These are phyloP conservation scores for Oenanthe sinensis DNA, from an alignment of 129 eudicot species.

Conservation along the genomic window DNA sequence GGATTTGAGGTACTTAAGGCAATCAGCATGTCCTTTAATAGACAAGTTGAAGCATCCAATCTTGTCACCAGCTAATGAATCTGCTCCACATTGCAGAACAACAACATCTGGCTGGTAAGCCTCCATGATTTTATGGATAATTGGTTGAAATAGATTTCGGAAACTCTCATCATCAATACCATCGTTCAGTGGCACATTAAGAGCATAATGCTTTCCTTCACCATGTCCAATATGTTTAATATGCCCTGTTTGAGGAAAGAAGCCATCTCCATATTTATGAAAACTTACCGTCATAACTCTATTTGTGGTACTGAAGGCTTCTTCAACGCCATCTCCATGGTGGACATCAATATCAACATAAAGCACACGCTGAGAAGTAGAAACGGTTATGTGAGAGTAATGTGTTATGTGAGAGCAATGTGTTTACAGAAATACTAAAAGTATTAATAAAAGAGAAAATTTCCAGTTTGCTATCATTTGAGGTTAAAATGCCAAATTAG, in stretches of 20 bases:
- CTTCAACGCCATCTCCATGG: conserved; percentile 97
- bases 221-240: conserved; percentile 62
- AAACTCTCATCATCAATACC: conserved; percentile 80
- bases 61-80: conserved; percentile 87
- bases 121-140: conserved; percentile 73
- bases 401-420: too few relatives aligned
- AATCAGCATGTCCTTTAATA: conserved; percentile 91
- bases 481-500: too few relatives aligned
- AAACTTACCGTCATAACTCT: conserved; percentile 93
- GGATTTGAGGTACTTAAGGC: conserved; percentile 70
- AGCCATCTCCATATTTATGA: conserved; percentile 71
- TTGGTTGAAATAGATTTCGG: conserved; percentile 58
- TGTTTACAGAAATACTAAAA: too few relatives aligned
- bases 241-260: conserved; percentile 87
- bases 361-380: conserved; percentile 68
- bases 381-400: neutral
- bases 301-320: conserved; percentile 79
- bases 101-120: conserved; percentile 90
- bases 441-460: too few relatives aligned
- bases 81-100: conserved; percentile 95
- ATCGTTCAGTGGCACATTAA: conserved; percentile 76
- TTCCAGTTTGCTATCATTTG: too few relatives aligned
- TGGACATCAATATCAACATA: too few relatives aligned
- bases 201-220: conserved; percentile 68
- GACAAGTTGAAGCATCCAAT: conserved; percentile 88